Evolutionary conservation across 768 basidiomycete species (phyloP).

Genomic region (Russula abietina): DNA sequence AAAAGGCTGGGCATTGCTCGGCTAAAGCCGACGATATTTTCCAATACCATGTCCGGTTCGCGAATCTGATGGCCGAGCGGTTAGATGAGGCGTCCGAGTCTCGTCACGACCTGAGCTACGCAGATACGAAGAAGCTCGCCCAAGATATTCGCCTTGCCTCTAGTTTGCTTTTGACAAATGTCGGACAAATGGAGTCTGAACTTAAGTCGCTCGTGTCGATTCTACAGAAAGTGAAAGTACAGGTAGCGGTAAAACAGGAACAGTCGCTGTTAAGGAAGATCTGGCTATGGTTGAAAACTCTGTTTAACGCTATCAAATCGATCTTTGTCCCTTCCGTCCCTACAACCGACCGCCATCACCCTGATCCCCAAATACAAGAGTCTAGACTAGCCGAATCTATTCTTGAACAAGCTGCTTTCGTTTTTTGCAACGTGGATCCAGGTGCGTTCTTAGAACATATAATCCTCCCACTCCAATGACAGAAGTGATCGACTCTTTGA

Average conservation of each 20-base stretch:
- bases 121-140: slow-evolving; percentile 15
- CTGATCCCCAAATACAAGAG: too few relatives aligned
- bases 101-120: slow-evolving; percentile 12
- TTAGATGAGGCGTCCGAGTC: slow-evolving; percentile 14
- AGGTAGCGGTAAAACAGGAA: neutral
- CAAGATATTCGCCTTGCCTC: slow-evolving; percentile 11
- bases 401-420: slow-evolving; percentile 8
- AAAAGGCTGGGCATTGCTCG: slow-evolving; percentile 10
- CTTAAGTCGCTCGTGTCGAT: slow-evolving; percentile 6
- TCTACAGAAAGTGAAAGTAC: slow-evolving; percentile 10
- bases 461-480: too few relatives aligned
- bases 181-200: slow-evolving; percentile 2
- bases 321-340: too few relatives aligned
- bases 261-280: neutral
- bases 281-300: slow-evolving; percentile 9
- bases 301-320: slow-evolving; percentile 17
- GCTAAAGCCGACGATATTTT: slow-evolving; percentile 12
- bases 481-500: too few relatives aligned
- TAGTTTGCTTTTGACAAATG: slow-evolving; percentile 5
- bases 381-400: slow-evolving; percentile 2
- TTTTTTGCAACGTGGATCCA: too few relatives aligned
- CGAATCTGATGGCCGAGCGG: slow-evolving; percentile 8
- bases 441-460: too few relatives aligned
- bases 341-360: too few relatives aligned
- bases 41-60: slow-evolving; percentile 13